Conservation (phyloP, 306 rosid genomes). For the Cicer judaicum region DNA sequence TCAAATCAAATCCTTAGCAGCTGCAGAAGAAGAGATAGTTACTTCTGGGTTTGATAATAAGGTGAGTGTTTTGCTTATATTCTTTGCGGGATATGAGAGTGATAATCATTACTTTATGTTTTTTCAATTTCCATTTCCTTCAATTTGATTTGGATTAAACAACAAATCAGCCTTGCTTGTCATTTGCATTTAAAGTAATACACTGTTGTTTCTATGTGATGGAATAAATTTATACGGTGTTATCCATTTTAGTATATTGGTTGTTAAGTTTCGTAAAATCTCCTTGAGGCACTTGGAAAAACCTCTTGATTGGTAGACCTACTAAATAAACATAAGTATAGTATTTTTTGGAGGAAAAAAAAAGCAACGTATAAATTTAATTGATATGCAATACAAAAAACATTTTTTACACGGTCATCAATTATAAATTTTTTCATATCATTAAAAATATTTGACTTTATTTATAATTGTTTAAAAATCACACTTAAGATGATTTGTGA, state of each 20-base stretch:
- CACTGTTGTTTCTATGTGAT: neutral
- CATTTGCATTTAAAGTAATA: conserved; percentile 22
- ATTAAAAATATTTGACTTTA: too few relatives aligned
- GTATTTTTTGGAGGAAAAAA: neutral
- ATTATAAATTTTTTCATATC: too few relatives aligned
- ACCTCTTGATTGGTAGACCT: conserved; percentile 16
- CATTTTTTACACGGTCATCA: too few relatives aligned
- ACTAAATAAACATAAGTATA: neutral
- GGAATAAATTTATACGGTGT: neutral
- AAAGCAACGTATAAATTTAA: neutral
- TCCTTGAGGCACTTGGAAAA: neutral
- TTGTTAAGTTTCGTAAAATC: conserved; percentile 11
- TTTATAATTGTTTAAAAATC: too few relatives aligned
- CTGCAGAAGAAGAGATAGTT: conserved; percentile 78
- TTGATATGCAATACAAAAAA: neutral
- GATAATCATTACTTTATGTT: conserved; percentile 18
- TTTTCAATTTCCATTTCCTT: conserved; percentile 27
- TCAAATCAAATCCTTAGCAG: conserved; percentile 84
- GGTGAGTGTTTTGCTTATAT: conserved; percentile 51
- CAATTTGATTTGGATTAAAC: conserved; percentile 15
- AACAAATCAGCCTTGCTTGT: conserved; percentile 1
- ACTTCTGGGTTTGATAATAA: conserved; percentile 88
- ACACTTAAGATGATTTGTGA: neutral
- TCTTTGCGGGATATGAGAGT: conserved; percentile 32
- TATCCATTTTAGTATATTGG: conserved; percentile 20